Conservation (phyloP, 108 stramenopile species). For the Fistulifera pelliculosa region DNA sequence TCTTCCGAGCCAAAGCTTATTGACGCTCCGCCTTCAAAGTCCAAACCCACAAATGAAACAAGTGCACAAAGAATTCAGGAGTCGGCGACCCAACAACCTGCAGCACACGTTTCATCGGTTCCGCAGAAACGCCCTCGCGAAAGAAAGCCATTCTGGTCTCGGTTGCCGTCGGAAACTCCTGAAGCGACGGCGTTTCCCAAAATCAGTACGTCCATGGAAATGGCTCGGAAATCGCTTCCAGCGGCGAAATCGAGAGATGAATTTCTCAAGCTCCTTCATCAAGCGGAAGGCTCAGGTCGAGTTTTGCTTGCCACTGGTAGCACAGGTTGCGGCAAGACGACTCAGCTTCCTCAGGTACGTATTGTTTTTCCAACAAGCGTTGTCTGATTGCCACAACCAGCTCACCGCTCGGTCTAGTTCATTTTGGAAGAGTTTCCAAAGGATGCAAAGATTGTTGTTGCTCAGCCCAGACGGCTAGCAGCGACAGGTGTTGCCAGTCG, state of each 20-base stretch:
- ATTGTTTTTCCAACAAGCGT: too few relatives aligned
- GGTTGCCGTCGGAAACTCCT: conserved; percentile 41
- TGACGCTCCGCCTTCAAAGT: too few relatives aligned
- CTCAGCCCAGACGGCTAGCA: conserved; percentile 93
- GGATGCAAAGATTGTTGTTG: conserved; percentile 83
- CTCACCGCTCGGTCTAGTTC: too few relatives aligned
- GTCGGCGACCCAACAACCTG: conserved; percentile 6
- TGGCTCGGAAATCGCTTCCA: conserved; percentile 55
- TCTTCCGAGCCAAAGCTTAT: too few relatives aligned
- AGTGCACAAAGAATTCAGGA: too few relatives aligned
- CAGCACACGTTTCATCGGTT: background rate
- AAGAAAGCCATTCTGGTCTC: conserved; percentile 58
- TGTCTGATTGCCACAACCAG: too few relatives aligned
- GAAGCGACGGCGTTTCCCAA: conserved; percentile 52
- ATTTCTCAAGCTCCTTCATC: conserved; percentile 42
- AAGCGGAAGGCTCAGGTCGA: conserved; percentile 36
- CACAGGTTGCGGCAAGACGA: conserved; percentile 67
- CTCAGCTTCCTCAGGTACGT: conserved; percentile 76
- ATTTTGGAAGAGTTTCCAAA: conserved; percentile 76
- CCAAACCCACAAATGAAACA: too few relatives aligned
- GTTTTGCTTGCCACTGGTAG: conserved; percentile 81
- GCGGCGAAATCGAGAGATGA: conserved; percentile 50
- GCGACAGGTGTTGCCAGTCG: conserved; percentile 89
- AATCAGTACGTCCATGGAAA: conserved; percentile 25
- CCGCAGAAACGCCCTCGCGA: conserved; percentile 32